Conservation (phyloP, 192 early-diverging fungal species). For the Entomortierella chlamydospora region DNA sequence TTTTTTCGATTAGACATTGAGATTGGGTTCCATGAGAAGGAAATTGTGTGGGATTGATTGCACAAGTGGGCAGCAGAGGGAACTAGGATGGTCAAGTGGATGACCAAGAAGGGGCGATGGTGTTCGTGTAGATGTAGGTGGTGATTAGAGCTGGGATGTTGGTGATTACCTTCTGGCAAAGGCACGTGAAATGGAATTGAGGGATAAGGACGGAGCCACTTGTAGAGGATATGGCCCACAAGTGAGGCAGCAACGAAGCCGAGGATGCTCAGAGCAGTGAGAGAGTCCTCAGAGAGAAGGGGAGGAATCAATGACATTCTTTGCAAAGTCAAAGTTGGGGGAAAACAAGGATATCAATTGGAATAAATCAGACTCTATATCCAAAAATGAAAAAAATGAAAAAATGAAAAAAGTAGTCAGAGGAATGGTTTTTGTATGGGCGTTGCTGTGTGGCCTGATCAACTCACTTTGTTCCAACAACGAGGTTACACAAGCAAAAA, state of each 20-base stretch:
- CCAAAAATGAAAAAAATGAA: no score
- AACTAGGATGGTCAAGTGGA: neutral
- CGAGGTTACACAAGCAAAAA: no score
- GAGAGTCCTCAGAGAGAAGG: neutral
- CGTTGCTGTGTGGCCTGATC: no score
- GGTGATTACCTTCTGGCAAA: constrained; percentile 18
- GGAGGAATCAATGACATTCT: constrained; percentile 8
- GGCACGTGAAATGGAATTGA: constrained; percentile 32
- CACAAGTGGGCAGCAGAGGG: neutral
- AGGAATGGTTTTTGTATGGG: no score
- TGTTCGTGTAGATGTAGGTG: no score
- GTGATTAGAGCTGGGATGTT: neutral
- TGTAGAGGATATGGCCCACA: neutral
- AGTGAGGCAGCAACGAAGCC: neutral
- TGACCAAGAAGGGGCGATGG: no score
- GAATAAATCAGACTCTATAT: no score
- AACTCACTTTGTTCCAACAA: no score
- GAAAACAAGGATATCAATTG: neutral
- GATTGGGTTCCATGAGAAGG: neutral
- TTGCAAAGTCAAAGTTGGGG: neutral
- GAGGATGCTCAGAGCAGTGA: neutral
- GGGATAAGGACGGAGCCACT: constrained; percentile 1
- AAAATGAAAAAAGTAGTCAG: no score
- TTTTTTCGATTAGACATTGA: neutral
- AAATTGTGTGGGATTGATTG: neutral